Evolutionary conservation across 2,329 filamentous ascomycete species (phyloP).

Genomic region (Tolypocladium amazonense): DNA sequence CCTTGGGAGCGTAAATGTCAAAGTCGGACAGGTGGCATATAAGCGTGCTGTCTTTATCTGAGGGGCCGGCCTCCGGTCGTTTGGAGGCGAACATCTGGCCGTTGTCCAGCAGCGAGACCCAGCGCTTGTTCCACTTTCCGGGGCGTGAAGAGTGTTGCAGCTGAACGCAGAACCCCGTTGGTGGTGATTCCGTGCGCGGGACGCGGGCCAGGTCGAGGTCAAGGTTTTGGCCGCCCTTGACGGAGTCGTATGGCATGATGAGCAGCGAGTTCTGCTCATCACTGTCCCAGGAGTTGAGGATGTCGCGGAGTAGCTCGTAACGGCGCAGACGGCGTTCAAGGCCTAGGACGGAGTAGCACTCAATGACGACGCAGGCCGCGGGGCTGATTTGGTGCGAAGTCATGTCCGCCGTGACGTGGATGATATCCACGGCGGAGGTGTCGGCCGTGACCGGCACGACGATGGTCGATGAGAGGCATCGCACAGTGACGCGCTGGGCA

Average conservation of each 20-base stretch:
- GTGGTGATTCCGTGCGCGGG: constrained; percentile 45
- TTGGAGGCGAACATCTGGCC: constrained; percentile 67
- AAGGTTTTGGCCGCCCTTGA: constrained; percentile 31
- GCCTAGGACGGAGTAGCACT: constrained; percentile 65
- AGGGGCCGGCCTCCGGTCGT: constrained; percentile 46
- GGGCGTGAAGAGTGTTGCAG: constrained; percentile 73
- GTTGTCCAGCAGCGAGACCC: constrained; percentile 59
- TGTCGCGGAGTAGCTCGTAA: constrained; percentile 77
- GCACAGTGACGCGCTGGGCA: constrained; percentile 55
- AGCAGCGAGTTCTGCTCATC: constrained; percentile 68
- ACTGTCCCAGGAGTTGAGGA: constrained; percentile 87
- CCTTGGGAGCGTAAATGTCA: constrained; percentile 74
- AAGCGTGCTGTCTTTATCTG: constrained; percentile 55
- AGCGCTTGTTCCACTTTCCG: constrained; percentile 83
- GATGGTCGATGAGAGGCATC: constrained; percentile 59
- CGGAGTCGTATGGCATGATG: constrained; percentile 48
- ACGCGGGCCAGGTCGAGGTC: constrained; percentile 59
- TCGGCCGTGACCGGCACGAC: constrained; percentile 62
- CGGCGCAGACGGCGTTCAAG: constrained; percentile 73
- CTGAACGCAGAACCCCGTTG: constrained; percentile 55
- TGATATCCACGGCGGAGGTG: constrained; percentile 64
- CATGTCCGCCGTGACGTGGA: constrained; percentile 53
- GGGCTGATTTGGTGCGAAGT: constrained; percentile 56
- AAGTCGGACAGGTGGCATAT: constrained; percentile 86
- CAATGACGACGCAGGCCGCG: constrained; percentile 59